A percentile compares a stretch with the other conserved stretches of the same genome.
These are phyloP conservation scores for Globisporangium ultimum DNA, from an alignment of 352 stramenopile species.

Conservation along the genomic window DNA sequence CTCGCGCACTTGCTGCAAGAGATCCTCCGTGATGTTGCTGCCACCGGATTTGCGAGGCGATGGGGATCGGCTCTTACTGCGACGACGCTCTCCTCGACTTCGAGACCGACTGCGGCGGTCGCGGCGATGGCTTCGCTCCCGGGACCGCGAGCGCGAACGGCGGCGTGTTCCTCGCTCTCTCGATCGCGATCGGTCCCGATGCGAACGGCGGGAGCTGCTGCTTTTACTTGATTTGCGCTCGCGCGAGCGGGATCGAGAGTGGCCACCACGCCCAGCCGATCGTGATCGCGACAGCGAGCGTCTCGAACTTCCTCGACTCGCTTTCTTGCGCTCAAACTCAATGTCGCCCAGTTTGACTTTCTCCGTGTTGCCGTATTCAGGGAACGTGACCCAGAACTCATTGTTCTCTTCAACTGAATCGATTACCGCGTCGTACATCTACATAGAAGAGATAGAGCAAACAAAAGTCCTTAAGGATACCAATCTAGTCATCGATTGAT, in stretches of 20 bases:
- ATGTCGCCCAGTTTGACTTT: constrained; percentile 94
- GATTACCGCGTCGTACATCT: constrained; percentile 96
- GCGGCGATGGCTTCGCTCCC: constrained; percentile 13
- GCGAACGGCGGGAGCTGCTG: constrained; percentile 19
- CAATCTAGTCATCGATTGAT: no score
- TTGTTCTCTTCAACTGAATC: constrained; percentile 88
- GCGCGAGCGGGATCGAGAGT: constrained; percentile 35
- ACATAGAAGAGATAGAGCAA: not conserved
- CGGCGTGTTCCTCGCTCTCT: constrained; percentile 15
- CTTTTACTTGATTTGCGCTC: constrained; percentile 31
- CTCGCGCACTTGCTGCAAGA: constrained; percentile 91
- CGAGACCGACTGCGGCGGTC: not conserved
- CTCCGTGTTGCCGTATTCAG: constrained; percentile 96
- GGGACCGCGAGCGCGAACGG: constrained; percentile 41
- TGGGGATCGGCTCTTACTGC: constrained; percentile 16
- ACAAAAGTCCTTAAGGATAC: no score
- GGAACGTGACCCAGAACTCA: constrained; percentile 90
- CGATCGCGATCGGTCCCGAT: constrained; percentile 40
- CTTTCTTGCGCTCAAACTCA: constrained; percentile 63
- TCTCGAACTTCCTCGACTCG: not conserved
- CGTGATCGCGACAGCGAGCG: constrained; percentile 32
- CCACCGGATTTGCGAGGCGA: constrained; percentile 8
- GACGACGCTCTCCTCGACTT: not conserved
- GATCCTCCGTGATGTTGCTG: constrained; percentile 55
- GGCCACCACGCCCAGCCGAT: constrained; percentile 20